A percentile compares a stretch with the other conserved stretches of the same genome.
These are phyloP conservation scores for Cladosporium cucumerinum DNA, from an alignment of 2,329 filamentous ascomycete genomes.

Conservation along the genomic window DNA sequence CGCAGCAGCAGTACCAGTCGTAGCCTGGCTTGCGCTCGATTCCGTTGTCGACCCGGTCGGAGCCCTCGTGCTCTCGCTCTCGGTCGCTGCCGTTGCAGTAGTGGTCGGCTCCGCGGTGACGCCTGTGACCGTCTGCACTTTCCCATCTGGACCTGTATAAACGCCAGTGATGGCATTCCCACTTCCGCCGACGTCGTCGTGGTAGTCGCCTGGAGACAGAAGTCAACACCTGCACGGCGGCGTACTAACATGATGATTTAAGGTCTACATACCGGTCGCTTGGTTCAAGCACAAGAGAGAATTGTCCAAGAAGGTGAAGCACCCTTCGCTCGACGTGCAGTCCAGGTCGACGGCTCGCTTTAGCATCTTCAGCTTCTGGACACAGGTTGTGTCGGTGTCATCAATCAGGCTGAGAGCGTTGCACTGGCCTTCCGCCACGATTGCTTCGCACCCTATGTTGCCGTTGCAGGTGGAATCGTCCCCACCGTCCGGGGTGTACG, in stretches of 20 bases:
- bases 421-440: conserved; percentile 16
- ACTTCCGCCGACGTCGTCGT: conserved; percentile 18
- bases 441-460: not conserved
- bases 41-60: not conserved
- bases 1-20: not conserved
- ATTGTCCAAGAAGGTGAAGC: conserved; percentile 5
- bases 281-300: conserved; percentile 9
- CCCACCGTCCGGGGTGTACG: not conserved
- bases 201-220: conserved; percentile 15
- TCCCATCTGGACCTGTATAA: conserved; percentile 18
- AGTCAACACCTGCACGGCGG: not conserved
- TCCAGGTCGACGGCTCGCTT: conserved; percentile 3
- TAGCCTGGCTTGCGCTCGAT: not conserved
- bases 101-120: conserved; percentile 10
- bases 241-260: not conserved
- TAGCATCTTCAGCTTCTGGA: conserved; percentile 2
- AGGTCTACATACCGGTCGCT: conserved; percentile 10
- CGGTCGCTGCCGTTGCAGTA: not conserved
- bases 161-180: conserved; percentile 17
- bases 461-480: conserved; percentile 4
- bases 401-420: conserved; percentile 15
- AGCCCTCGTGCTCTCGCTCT: not conserved
- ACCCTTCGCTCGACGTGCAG: conserved; percentile 11
- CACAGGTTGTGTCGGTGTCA: conserved; percentile 3
- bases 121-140: conserved; percentile 18